Evolutionary conservation across 805 yeast species (phyloP).

Genomic region (Priceomyces melissophilus): DNA sequence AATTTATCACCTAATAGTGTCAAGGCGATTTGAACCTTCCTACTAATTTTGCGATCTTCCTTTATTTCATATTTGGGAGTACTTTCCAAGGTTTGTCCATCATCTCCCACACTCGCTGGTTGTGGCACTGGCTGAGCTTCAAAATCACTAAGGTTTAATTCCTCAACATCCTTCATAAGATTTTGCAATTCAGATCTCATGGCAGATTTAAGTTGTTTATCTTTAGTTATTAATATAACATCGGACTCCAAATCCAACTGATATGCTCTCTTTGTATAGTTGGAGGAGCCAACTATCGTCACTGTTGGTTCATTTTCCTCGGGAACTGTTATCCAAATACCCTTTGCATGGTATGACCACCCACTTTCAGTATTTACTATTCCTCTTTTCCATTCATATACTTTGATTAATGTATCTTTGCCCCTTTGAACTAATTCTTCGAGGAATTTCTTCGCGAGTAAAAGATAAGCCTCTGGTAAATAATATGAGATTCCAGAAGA

Average conservation of each 20-base stretch:
- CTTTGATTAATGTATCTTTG: constrained; percentile 44
- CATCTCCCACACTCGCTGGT: constrained; percentile 3
- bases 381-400: constrained; percentile 88
- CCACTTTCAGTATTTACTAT: constrained; percentile 76
- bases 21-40: constrained; percentile 67
- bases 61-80: constrained; percentile 35
- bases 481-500: constrained; percentile 78
- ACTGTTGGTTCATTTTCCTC: constrained; percentile 58
- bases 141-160: constrained; percentile 60
- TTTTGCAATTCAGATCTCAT: constrained; percentile 66
- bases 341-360: constrained; percentile 98
- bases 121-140: constrained; percentile 24
- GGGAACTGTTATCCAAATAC: constrained; percentile 76
- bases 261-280: constrained; percentile 88
- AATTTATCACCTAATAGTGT: constrained; percentile 56
- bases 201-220: constrained; percentile 49
- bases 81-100: constrained; percentile 1
- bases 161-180: constrained; percentile 50
- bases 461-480: constrained; percentile 82
- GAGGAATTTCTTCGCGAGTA: constrained; percentile 68
- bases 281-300: constrained; percentile 88
- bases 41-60: constrained; percentile 57
- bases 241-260: constrained; percentile 85
- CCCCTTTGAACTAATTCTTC: constrained; percentile 43
- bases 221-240: constrained; percentile 72